Conservation (phyloP, 2,329 filamentous ascomycete species). For the Colletotrichum sp. region DNA sequence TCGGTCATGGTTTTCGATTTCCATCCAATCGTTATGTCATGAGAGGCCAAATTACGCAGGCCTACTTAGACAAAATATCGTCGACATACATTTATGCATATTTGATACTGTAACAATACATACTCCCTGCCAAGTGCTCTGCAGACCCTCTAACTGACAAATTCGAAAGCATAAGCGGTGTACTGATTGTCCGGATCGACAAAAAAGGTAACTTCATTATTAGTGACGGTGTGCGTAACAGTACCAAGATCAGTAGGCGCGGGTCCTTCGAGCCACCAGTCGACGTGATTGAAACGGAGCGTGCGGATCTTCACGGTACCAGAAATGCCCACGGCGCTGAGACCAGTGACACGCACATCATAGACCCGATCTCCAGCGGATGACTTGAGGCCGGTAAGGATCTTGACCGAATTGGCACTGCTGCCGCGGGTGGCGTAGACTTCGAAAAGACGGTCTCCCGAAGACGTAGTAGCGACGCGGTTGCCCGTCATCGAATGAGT, state of each 20-base stretch:
- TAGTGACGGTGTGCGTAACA: neutral
- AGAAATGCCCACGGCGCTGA: neutral
- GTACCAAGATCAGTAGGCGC: neutral
- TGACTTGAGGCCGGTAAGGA: neutral
- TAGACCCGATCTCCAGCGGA: neutral
- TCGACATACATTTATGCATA: neutral
- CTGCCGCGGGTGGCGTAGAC: neutral
- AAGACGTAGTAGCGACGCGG: neutral
- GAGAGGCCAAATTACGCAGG: neutral
- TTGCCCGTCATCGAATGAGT: neutral
- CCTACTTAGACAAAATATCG: rapidly evolving
- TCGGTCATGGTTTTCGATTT: neutral
- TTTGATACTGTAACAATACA: neutral
- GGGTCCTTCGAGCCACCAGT: neutral
- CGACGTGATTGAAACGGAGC: neutral
- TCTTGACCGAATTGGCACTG: neutral
- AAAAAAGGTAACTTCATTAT: neutral
- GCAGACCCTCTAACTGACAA: neutral
- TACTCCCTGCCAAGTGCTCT: rapidly evolving
- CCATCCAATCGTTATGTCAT: too few species aligned
- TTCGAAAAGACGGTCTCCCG: neutral
- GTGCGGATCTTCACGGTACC: neutral
- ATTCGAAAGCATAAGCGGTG: neutral
- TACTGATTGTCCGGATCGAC: neutral
- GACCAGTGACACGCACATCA: neutral